A percentile compares a stretch with the other conserved stretches of the same genome.
These are phyloP conservation scores for Onygenales sp. DNA, from an alignment of 2,329 filamentous ascomycete genomes.

Conservation along the genomic window DNA sequence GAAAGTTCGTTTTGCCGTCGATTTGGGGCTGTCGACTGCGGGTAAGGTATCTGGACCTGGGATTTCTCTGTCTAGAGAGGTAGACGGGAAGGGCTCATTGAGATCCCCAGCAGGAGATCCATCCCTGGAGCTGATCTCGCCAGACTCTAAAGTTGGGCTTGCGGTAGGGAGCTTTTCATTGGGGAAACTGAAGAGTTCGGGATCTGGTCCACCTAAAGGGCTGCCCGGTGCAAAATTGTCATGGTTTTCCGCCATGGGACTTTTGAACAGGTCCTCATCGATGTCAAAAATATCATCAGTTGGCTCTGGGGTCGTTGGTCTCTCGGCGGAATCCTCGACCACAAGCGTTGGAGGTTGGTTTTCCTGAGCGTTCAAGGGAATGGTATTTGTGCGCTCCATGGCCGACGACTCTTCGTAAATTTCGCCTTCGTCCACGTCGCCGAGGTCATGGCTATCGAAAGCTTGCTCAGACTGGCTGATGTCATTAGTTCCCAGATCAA, in stretches of 20 bases:
- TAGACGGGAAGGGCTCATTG: not conserved
- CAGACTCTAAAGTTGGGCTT: not conserved
- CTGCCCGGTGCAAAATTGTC: not conserved
- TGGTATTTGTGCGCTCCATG: not conserved
- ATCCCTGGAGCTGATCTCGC: not conserved
- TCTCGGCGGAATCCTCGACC: not conserved
- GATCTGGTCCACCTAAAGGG: not conserved
- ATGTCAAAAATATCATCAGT: constrained; percentile 24
- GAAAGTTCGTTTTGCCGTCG: not conserved
- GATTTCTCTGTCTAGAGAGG: not conserved
- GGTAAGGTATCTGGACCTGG: not conserved
- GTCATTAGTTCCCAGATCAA: constrained; percentile 4
- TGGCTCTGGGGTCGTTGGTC: constrained; percentile 13
- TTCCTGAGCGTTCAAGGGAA: not conserved
- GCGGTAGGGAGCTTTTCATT: not conserved
- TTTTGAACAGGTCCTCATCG: constrained; percentile 24
- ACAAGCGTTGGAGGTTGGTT: not conserved
- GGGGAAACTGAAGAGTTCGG: not conserved
- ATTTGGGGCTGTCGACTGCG: not conserved
- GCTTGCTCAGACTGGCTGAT: not conserved
- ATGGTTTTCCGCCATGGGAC: constrained; percentile 4
- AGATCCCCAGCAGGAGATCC: not conserved
- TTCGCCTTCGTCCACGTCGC: constrained; percentile 10
- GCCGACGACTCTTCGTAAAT: constrained; percentile 1
- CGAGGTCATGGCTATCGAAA: not conserved